Conservation (phyloP, 2,329 filamentous ascomycete species). For the Leptographium galeiforme region DNA sequence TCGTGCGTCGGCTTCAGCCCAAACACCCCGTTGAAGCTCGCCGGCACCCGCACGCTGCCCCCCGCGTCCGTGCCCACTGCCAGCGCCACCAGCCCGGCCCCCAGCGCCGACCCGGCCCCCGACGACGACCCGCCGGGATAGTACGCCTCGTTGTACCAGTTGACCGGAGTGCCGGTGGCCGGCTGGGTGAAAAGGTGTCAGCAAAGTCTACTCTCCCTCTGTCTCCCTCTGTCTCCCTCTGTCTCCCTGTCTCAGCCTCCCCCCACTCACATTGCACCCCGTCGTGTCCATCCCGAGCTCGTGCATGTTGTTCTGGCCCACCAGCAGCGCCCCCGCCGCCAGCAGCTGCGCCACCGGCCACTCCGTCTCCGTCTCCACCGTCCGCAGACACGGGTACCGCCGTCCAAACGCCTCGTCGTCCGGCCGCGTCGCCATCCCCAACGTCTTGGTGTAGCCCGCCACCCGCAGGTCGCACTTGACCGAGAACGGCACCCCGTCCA, state of each 20-base stretch:
- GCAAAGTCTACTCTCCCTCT: too few relatives aligned
- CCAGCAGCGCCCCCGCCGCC: conserved; percentile 59
- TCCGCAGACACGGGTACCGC: conserved; percentile 33
- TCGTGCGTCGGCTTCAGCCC: conserved; percentile 70
- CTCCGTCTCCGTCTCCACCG: conserved; percentile 38
- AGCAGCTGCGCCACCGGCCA: conserved; percentile 62
- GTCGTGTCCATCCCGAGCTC: conserved; percentile 69
- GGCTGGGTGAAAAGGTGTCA: conserved; percentile 27
- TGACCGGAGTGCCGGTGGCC: conserved; percentile 58
- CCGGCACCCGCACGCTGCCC: conserved; percentile 61
- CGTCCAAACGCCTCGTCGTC: conserved; percentile 25
- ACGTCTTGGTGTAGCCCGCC: conserved; percentile 53
- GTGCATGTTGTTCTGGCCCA: conserved; percentile 71
- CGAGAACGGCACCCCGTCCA: conserved; percentile 73
- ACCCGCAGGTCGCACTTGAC: conserved; percentile 73
- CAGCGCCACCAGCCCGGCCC: conserved; percentile 60
- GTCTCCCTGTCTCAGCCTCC: background rate
- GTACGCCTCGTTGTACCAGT: conserved; percentile 64
- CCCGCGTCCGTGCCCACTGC: conserved; percentile 61
- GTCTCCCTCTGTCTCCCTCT: too few relatives aligned
- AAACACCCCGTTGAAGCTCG: conserved; percentile 65
- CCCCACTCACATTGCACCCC: conserved; percentile 56
- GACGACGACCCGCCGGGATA: conserved; percentile 75
- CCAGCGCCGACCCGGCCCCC: conserved; percentile 58
- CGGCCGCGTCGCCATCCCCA: conserved; percentile 41